These are phyloP conservation scores for Przewalskia tangutica DNA, from an alignment of 257 asterid genomes.

Conservation along the genomic window DNA sequence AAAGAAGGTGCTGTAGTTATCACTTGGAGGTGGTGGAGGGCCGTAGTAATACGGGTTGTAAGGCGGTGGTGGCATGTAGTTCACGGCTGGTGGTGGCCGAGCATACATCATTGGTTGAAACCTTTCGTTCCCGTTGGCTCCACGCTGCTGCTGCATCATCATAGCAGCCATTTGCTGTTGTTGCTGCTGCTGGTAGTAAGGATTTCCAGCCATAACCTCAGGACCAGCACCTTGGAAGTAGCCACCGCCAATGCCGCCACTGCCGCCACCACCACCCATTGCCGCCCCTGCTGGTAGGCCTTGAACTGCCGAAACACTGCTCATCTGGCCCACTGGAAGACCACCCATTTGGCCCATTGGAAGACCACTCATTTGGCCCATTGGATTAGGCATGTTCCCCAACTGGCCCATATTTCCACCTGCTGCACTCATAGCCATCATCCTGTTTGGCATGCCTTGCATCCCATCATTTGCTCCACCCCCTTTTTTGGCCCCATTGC, in stretches of 20 bases:
- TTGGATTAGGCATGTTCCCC: conserved; percentile 28
- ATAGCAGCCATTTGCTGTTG: conserved; percentile 49
- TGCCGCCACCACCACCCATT: conserved; percentile 26
- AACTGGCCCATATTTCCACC: conserved; percentile 38
- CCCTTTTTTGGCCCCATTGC: conserved; percentile 50
- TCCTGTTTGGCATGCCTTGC: conserved; percentile 70
- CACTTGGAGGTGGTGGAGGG: conserved; percentile 10
- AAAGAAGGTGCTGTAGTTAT: conserved; percentile 11
- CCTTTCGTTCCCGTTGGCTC: conserved; percentile 74
- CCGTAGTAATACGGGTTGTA: conserved; percentile 28
- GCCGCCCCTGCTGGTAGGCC: conserved; percentile 47
- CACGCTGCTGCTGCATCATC: conserved; percentile 69
- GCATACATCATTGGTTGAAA: conserved; percentile 98
- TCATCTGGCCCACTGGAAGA: conserved; percentile 22
- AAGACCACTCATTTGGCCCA: conserved; percentile 6
- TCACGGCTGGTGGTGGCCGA: conserved; percentile 81
- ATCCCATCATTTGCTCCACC: conserved; percentile 71
- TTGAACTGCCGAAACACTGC: conserved; percentile 55
- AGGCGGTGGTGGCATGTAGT: conserved; percentile 68
- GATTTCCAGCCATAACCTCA: conserved; percentile 52
- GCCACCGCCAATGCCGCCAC: conserved; percentile 22
- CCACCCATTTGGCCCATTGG: conserved; percentile 23
- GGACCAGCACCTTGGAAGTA: conserved; percentile 48
- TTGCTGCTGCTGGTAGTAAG: conserved; percentile 25
- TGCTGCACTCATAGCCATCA: conserved; percentile 62